Base-by-base conservation (phyloP, 1,284 basidiomycete genomes). In the Moesziomyces globuligerus region DNA sequence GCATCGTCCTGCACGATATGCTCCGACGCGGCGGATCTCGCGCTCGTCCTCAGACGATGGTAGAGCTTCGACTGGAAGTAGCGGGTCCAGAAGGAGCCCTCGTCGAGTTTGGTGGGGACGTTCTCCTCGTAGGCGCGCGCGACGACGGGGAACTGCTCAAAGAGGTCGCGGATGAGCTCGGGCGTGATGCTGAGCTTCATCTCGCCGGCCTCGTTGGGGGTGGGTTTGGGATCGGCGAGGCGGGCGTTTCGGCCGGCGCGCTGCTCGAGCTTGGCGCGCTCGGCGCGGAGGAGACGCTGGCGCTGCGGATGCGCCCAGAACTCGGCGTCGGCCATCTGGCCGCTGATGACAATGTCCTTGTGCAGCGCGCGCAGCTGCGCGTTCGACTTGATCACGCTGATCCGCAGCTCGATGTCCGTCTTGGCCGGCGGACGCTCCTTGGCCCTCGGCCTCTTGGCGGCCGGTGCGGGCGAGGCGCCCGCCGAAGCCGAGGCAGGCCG, bases 41-140 rank as follows among this genome's bases (percentile, higher is more conserved):
- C 93, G 25, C 91, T 94, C 1, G 95, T 94, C 34, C 93, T 89
- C 83, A 98, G 92, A 2, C 91, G 89, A 79, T 97, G 92, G 86
- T 96, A 98, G 9, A 99, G 86, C 77, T 91, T 93, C 10, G 92
- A 94, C 74, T 92, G 90, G 81, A 99, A 98, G 84, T 98, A 99
- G 34, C 95, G 88, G 71, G 88, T 90, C 96, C 96, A 99, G 80
- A 99, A 99, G 66, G 93, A 89, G 56, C 88, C 89, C 83, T 97
- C 93, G 26, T 89, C 88, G 41, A 97, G 86, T 91, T 91, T 90
- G 56, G 84, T 86, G 1, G 94, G 94, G 0, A 98, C 95, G 72
- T 94, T 93, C 79, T 96, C 94, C 58, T 86, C 90, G 80, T 95
- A 97, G 1, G 94, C 94, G 78, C 89, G 90, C 45, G 90, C 89